phyloP scores from a whole-genome alignment of 2,329 filamentous ascomycete genomes.

The Epichloe gansuensis region DNA sequence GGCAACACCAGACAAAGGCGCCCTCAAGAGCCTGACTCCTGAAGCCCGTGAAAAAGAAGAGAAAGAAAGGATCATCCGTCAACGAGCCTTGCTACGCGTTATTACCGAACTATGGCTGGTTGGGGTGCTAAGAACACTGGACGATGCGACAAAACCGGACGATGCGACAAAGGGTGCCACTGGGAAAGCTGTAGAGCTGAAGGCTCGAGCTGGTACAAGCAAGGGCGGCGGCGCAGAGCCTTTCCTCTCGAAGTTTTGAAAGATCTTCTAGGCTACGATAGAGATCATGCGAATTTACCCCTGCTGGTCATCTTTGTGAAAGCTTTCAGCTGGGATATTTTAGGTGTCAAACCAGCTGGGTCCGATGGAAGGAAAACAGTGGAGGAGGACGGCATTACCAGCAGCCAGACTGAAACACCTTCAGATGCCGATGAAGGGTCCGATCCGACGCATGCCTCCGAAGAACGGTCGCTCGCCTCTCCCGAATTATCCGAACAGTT shows the following conservation, averaged over 20 bases:
- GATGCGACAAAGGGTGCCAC: conserved; percentile 49
- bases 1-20: conserved; percentile 77
- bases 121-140: conserved; percentile 70
- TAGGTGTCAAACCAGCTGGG: conserved; percentile 62
- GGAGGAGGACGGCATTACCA: conserved; percentile 65
- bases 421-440: conserved; percentile 42
- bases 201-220: conserved; percentile 38
- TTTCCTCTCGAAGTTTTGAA: conserved; percentile 94
- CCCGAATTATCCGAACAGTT: conserved; percentile 76
- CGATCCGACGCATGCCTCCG: conserved; percentile 31
- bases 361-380: conserved; percentile 74
- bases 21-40: conserved; percentile 62
- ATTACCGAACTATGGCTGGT: conserved; percentile 96
- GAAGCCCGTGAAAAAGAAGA: conserved; percentile 91
- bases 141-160: conserved; percentile 50
- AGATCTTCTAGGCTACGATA: conserved; percentile 85
- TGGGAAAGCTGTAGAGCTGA: conserved; percentile 50
- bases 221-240: conserved; percentile 65
- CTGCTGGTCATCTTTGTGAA: conserved; percentile 93
- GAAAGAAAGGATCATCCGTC: conserved; percentile 78
- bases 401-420: conserved; percentile 21
- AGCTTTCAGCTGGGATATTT: conserved; percentile 87
- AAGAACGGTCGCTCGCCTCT: conserved; percentile 57
- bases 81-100: conserved; percentile 75
- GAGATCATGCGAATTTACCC: conserved; percentile 82